phyloP scores from a whole-genome alignment of 176 grass and related monocot species.

The Aechmea fasciata region DNA sequence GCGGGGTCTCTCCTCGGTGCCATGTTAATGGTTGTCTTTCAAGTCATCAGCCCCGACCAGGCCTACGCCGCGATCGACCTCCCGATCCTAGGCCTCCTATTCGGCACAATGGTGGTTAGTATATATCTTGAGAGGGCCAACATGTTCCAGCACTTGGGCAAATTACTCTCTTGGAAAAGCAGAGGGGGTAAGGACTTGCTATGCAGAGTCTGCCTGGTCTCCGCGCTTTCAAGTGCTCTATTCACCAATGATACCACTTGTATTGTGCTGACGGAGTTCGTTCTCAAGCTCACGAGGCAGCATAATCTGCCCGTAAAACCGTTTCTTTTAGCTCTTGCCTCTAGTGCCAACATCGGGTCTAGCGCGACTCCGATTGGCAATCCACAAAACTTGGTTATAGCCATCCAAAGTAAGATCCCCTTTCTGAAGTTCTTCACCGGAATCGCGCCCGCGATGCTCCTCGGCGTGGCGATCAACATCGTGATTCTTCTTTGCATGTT shows the following conservation, averaged over 20 bases:
- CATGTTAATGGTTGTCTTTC: slow-evolving; percentile 81
- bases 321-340: slow-evolving; percentile 65
- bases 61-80: slow-evolving; percentile 80
- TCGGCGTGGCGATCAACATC: slow-evolving; percentile 47
- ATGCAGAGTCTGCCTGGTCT: slow-evolving; percentile 53
- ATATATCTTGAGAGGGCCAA: slow-evolving; percentile 88
- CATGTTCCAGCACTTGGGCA: slow-evolving; percentile 78
- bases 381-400: slow-evolving; percentile 93
- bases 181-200: slow-evolving; percentile 77
- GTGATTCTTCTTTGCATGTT: slow-evolving; percentile 52
- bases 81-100: slow-evolving; percentile 79
- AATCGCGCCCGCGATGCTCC: slow-evolving; percentile 64
- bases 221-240: slow-evolving; percentile 78
- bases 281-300: slow-evolving; percentile 88
- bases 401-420: slow-evolving; percentile 68
- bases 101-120: slow-evolving; percentile 91
- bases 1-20: slow-evolving; percentile 82
- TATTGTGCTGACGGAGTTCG: slow-evolving; percentile 64
- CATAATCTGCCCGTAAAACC: slow-evolving; percentile 76
- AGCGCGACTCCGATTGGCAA: slow-evolving; percentile 84
- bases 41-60: slow-evolving; percentile 61
- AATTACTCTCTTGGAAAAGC: slow-evolving; percentile 59
- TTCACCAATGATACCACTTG: slow-evolving; percentile 99
- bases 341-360: slow-evolving; percentile 76
- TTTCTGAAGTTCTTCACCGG: slow-evolving; percentile 56